These are phyloP conservation scores for Halocafeteria seosinensis DNA, from an alignment of 108 stramenopile genomes.

Conservation along the genomic window DNA sequence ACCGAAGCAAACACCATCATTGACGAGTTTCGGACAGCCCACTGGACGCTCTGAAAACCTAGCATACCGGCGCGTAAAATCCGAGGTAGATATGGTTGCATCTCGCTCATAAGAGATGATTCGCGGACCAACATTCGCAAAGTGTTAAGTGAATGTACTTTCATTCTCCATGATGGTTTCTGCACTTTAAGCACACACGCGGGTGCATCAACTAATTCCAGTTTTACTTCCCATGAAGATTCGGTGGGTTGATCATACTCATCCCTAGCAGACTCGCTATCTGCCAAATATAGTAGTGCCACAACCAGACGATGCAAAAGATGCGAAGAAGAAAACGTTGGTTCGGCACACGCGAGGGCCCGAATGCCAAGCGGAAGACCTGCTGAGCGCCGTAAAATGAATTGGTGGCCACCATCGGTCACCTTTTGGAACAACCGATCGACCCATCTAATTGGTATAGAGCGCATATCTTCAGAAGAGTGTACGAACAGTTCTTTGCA, in stretches of 20 bases:
- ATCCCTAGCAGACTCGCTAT: no score
- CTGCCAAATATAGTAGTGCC: background rate
- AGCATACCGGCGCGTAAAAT: background rate
- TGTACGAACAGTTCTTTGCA: background rate
- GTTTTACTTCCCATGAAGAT: no score
- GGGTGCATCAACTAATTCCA: background rate
- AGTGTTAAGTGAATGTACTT: background rate
- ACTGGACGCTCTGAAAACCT: background rate
- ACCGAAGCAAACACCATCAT: background rate
- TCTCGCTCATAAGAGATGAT: background rate
- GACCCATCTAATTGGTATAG: no score
- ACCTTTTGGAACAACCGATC: background rate
- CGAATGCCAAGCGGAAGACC: background rate
- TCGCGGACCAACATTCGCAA: background rate
- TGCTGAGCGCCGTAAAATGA: background rate
- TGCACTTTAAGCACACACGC: no score
- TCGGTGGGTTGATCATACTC: background rate
- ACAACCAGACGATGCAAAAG: background rate
- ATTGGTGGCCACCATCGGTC: background rate
- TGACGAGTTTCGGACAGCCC: background rate
- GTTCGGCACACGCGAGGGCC: background rate
- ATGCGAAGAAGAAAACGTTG: background rate
- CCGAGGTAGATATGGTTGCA: background rate
- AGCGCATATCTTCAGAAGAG: no score
- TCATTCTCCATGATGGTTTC: background rate